Evolutionary conservation across 441 rosid genomes (phyloP).

Genomic region (Omphalea diandra): DNA sequence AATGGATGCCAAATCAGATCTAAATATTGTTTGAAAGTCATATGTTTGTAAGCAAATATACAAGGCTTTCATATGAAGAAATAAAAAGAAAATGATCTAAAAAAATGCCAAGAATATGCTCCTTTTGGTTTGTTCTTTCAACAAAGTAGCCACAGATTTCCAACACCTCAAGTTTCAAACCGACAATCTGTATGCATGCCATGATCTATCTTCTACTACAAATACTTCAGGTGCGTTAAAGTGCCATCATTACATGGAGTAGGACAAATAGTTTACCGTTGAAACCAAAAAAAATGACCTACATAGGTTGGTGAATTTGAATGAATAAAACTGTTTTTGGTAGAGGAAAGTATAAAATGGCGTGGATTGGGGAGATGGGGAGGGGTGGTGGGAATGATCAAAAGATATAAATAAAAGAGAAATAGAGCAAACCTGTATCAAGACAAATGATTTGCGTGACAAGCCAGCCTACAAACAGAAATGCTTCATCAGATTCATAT

Average conservation of each 20-base stretch:
- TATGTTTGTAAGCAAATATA: not conserved
- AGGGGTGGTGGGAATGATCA: not conserved
- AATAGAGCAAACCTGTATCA: slow-evolving; percentile 75
- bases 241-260: not conserved
- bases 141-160: too few relatives aligned
- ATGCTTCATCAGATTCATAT: slow-evolving; percentile 14
- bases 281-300: not conserved
- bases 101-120: not conserved
- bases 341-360: not conserved
- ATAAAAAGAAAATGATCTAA: too few relatives aligned
- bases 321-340: not conserved
- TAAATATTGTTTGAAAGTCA: not conserved
- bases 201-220: not conserved
- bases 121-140: too few relatives aligned
- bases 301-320: not conserved
- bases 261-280: not conserved
- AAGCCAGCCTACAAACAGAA: slow-evolving; percentile 74
- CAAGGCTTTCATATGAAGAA: too few relatives aligned
- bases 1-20: not conserved
- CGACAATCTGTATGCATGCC: not conserved
- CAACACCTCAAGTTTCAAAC: not conserved
- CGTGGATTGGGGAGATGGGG: too few relatives aligned
- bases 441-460: slow-evolving; percentile 69
- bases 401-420: not conserved
- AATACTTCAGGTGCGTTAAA: not conserved